Evolutionary conservation across 2,329 filamentous ascomycete genomes (phyloP).

Genomic region (Colletotrichum lupini): DNA sequence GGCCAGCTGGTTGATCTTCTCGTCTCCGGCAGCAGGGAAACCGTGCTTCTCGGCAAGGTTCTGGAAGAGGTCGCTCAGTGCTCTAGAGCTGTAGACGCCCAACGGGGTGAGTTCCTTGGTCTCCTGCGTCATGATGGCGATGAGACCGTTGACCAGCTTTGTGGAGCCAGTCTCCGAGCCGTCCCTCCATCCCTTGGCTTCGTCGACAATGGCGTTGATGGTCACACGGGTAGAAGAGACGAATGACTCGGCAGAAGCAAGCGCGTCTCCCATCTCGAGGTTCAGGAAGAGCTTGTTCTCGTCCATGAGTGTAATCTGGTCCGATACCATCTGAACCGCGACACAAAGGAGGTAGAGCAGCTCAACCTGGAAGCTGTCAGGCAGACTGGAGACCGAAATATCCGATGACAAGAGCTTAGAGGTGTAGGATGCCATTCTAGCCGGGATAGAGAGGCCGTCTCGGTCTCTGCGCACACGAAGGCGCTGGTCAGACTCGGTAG

Average conservation of each 20-base stretch:
- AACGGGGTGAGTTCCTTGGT: conserved; percentile 53
- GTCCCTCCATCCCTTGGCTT: conserved; percentile 52
- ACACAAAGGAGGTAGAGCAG: conserved; percentile 63
- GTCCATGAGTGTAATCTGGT: conserved; percentile 62
- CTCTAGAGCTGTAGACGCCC: conserved; percentile 64
- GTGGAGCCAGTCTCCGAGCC: conserved; percentile 47
- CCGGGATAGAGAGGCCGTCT: conserved; percentile 76
- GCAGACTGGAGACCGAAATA: conserved; percentile 51
- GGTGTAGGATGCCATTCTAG: conserved; percentile 80
- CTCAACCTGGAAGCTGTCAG: conserved; percentile 57
- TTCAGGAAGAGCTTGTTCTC: conserved; percentile 59
- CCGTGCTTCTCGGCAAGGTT: conserved; percentile 59
- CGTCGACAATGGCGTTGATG: conserved; percentile 47
- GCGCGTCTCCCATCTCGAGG: conserved; percentile 47
- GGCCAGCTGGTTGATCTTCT: conserved; percentile 57
- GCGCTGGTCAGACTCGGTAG: conserved; percentile 37
- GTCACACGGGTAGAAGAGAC: conserved; percentile 52
- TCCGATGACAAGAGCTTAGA: conserved; percentile 64
- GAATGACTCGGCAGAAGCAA: conserved; percentile 55
- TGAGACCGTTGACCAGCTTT: conserved; percentile 52
- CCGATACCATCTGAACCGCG: conserved; percentile 61
- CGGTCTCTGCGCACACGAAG: conserved; percentile 66
- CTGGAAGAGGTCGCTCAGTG: conserved; percentile 62
- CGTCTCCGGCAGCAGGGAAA: conserved; percentile 56
- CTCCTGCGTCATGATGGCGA: conserved; percentile 57